A percentile compares a stretch with the other conserved stretches of the same genome.
Evolutionary conservation across 2,329 filamentous ascomycete species (phyloP).

Genomic region (Byssothecium circinans): DNA sequence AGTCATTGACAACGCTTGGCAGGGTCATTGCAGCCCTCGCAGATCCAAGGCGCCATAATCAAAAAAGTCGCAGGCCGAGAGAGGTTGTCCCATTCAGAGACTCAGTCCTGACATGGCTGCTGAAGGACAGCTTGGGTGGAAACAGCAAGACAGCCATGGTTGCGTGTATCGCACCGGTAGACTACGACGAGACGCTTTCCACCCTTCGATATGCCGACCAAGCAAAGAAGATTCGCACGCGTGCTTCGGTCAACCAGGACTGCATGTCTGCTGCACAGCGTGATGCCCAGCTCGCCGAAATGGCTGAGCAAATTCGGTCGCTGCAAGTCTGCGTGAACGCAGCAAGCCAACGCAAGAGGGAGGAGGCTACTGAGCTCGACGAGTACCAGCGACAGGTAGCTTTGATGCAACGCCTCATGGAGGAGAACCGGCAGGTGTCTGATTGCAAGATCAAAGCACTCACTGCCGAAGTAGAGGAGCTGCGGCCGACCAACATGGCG

Average conservation of each 20-base stretch:
- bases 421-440: conserved; percentile 84
- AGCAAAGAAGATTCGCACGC: conserved; percentile 93
- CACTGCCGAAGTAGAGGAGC: conserved; percentile 54
- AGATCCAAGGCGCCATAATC: conserved; percentile 60
- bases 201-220: conserved; percentile 97
- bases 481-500: conserved; percentile 59
- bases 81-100: conserved; percentile 91
- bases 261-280: conserved; percentile 88
- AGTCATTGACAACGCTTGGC: conserved; percentile 92
- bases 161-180: conserved; percentile 89
- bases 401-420: conserved; percentile 93
- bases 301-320: conserved; percentile 90
- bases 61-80: conserved; percentile 46
- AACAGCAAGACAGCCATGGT: conserved; percentile 99
- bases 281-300: conserved; percentile 89
- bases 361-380: conserved; percentile 82
- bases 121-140: conserved; percentile 93
- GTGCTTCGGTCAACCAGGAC: conserved; percentile 94
- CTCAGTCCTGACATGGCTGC: conserved; percentile 78
- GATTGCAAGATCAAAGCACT: conserved; percentile 93
- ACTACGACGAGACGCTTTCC: conserved; percentile 96
- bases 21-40: conserved; percentile 91
- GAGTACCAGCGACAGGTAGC: conserved; percentile 91
- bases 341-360: conserved; percentile 67
- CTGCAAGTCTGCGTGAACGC: conserved; percentile 73